Evolutionary conservation across 177 flowering plant species (phyloP).

Genomic region (Vitis hybrid): DNA sequence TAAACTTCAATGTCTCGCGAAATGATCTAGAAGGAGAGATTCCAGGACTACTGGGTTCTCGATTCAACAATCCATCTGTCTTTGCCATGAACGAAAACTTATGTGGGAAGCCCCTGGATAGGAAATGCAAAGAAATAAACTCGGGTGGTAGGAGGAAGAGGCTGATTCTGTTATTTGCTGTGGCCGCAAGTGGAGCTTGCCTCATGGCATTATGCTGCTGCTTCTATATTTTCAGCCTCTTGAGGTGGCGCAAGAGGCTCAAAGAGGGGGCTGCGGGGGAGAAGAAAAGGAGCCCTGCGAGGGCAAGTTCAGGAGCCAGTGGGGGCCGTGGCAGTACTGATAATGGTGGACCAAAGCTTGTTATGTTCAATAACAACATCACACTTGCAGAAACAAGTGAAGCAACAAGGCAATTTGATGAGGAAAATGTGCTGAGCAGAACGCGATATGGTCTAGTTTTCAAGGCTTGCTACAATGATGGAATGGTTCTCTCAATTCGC

Average conservation of each 20-base stretch:
- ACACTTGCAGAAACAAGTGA: slow-evolving; percentile 55
- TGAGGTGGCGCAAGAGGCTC: slow-evolving; percentile 50
- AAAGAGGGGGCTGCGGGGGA: slow-evolving; percentile 33
- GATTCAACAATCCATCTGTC: slow-evolving; percentile 41
- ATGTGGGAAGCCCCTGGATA: slow-evolving; percentile 57
- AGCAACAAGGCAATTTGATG: slow-evolving; percentile 64
- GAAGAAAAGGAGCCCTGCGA: slow-evolving; percentile 54
- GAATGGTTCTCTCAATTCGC: slow-evolving; percentile 59
- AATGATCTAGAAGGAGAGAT: slow-evolving; percentile 55
- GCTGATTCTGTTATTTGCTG: slow-evolving; percentile 37
- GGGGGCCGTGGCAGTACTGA: slow-evolving; percentile 47
- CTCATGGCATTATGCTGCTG: slow-evolving; percentile 46
- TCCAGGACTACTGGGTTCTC: slow-evolving; percentile 41
- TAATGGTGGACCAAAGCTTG: slow-evolving; percentile 48
- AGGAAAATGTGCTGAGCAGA: slow-evolving; percentile 60
- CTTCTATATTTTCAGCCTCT: slow-evolving; percentile 45
- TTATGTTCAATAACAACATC: slow-evolving; percentile 57
- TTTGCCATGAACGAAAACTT: slow-evolving; percentile 37
- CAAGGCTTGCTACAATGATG: slow-evolving; percentile 57
- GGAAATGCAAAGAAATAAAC: slow-evolving; percentile 21
- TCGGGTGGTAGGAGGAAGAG: slow-evolving; percentile 27
- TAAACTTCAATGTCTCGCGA: slow-evolving; percentile 39
- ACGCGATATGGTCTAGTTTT: slow-evolving; percentile 46
- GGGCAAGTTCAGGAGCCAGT: slow-evolving; percentile 41
- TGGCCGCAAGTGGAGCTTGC: slow-evolving; percentile 33